Evolutionary conservation across 169 alveolate species (phyloP).

Genomic region (Ichthyophthirius multifiliis): DNA sequence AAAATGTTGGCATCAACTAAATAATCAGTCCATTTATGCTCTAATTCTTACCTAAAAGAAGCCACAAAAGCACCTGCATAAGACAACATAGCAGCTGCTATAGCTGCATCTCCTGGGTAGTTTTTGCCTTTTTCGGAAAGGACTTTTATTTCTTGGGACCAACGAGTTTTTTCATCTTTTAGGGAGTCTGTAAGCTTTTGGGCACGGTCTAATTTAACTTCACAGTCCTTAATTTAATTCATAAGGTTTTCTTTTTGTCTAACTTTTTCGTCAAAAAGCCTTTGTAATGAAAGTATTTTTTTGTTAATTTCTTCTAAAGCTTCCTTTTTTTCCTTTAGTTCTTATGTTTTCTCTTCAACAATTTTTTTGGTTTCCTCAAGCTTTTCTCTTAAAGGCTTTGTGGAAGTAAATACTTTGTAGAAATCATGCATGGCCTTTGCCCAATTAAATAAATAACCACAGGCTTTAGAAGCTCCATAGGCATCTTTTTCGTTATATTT

Average conservation of each 20-base stretch:
- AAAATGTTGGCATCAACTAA: constrained; percentile 62
- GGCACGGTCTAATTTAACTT: constrained; percentile 84
- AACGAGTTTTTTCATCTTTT: constrained; percentile 85
- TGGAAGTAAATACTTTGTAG: constrained; percentile 60
- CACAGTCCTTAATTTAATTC: constrained; percentile 75
- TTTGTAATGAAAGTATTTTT: constrained; percentile 68
- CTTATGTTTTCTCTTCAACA: constrained; percentile 57
- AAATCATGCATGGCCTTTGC: constrained; percentile 78
- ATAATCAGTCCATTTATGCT: constrained; percentile 82
- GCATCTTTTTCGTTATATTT: constrained; percentile 53
- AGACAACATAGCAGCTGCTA: constrained; percentile 86
- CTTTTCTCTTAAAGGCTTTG: constrained; percentile 58
- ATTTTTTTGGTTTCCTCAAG: constrained; percentile 69
- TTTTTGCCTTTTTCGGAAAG: constrained; percentile 67
- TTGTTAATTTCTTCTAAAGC: constrained; percentile 74
- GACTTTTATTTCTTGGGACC: constrained; percentile 79
- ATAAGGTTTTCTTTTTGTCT: constrained; percentile 68
- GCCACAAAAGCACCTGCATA: constrained; percentile 93
- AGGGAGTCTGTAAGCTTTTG: constrained; percentile 77
- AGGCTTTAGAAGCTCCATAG: constrained; percentile 11
- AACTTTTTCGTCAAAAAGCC: constrained; percentile 70
- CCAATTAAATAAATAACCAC: constrained; percentile 57
- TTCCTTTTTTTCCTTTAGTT: constrained; percentile 16
- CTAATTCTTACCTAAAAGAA: constrained; percentile 84
- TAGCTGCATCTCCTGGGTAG: constrained; percentile 70